Base-by-base conservation (phyloP, 164 flowering plant genomes). In the Umbilicus rupestris region DNA sequence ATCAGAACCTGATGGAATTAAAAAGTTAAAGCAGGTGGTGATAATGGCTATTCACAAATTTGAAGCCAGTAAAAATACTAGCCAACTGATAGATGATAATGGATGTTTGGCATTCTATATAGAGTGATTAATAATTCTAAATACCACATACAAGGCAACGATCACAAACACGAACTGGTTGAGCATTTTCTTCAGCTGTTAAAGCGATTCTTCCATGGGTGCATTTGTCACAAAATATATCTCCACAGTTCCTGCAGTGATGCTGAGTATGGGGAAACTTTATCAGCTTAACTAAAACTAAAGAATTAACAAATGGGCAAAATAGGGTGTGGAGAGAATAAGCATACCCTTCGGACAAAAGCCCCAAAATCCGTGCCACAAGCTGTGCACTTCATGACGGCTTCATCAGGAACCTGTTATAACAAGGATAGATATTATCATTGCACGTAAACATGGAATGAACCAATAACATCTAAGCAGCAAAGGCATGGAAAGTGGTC, bases 161-260 rank as follows among this genome's bases (percentile, higher is more conserved):
- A 65, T 91, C 98, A 78, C 97, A 94, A 74, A 94, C 98, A 68
- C 98, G 83, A 66, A 91, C 98, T 17, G 82, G 85, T 70, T 79
- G 96, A 73, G 96, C 93, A 76, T 87, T 80, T 74, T 88, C 95
- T 9, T 94, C 97, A 55, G 85, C 84, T 50, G 91, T 94, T 29
- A 94, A 87, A 71, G 97, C 87, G 73, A 81, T 87, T 80, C 97
- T 84, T 39, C 98, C 98, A 15, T 78, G 85, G 57, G 98, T 94
- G 73, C 98, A 94, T 79, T 89, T 94, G 78, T 89, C 97, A 79
- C 99, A 94, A 75, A 91, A 94, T 65, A 94, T 87, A 78, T 94
- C 99, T 69, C 99, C 97, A 78, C 98, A 94, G 68, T 91, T 89
- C 75, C 99, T 76, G 77, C 97, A 91, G 69, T 91, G 99, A 78